Percentiles rank a stretch among this genome's conserved stretches.
These are phyloP conservation scores for Marasmius fiardii DNA, from an alignment of 1,284 basidiomycete species.

Conservation along the genomic window DNA sequence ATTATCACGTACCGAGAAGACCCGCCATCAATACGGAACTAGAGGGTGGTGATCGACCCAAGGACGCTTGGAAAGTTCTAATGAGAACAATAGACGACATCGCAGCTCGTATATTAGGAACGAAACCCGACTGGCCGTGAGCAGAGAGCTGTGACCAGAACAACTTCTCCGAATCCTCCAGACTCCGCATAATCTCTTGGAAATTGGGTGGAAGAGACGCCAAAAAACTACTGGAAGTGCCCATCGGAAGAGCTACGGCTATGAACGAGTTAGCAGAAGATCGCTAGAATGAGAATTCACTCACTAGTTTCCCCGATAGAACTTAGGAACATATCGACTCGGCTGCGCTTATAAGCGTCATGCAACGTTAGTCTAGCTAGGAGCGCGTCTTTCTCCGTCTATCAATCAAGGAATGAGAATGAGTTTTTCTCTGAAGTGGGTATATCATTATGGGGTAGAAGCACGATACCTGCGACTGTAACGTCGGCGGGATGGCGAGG, in stretches of 20 bases:
- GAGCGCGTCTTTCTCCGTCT: slow-evolving; percentile 68
- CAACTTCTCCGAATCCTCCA: slow-evolving; percentile 65
- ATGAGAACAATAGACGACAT: slow-evolving; percentile 70
- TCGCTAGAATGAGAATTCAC: slow-evolving; percentile 21
- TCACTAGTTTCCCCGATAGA: slow-evolving; percentile 84
- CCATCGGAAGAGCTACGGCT: slow-evolving; percentile 87
- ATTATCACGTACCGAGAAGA: slow-evolving; percentile 57
- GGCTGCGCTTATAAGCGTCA: slow-evolving; percentile 73
- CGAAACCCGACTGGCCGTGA: slow-evolving; percentile 58
- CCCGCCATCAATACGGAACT: slow-evolving; percentile 55
- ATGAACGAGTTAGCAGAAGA: slow-evolving; percentile 5
- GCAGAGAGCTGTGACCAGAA: slow-evolving; percentile 66
- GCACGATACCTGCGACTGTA: slow-evolving; percentile 51
- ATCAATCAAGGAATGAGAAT: background rate
- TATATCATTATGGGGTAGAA: background rate
- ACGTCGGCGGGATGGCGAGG: slow-evolving; percentile 52
- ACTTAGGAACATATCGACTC: slow-evolving; percentile 81
- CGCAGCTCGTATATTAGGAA: slow-evolving; percentile 70
- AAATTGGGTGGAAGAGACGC: slow-evolving; percentile 40
- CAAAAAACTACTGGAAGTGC: slow-evolving; percentile 51
- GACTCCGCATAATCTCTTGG: slow-evolving; percentile 57
- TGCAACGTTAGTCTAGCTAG: slow-evolving; percentile 74
- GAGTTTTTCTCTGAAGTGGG: background rate
- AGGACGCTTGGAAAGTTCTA: slow-evolving; percentile 72
- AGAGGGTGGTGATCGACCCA: slow-evolving; percentile 55